phyloP scores from a whole-genome alignment of 2,329 filamentous ascomycete genomes.

The Rhynchosporium graminicola region DNA sequence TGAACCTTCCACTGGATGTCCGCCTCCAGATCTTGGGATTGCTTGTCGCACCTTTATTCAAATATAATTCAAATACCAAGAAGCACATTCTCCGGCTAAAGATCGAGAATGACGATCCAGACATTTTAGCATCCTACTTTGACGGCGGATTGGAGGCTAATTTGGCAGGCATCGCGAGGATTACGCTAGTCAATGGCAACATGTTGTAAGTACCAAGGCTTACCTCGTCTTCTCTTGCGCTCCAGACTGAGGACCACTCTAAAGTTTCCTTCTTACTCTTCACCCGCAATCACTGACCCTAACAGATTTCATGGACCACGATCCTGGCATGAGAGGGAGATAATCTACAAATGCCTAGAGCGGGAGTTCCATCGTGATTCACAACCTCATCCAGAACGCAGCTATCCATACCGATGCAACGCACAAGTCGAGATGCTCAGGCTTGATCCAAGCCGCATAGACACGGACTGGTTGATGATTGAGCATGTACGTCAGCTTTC shows the following conservation, averaged over 20 bases:
- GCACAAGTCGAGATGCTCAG: background rate
- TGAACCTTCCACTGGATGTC: background rate
- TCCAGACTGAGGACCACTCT: too few species aligned
- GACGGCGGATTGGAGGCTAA: background rate
- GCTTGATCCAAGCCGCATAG: background rate
- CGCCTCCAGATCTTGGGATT: background rate
- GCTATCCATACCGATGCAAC: background rate
- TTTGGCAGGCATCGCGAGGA: background rate
- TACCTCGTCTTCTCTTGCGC: too few species aligned
- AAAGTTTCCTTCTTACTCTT: too few species aligned
- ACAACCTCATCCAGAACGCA: background rate
- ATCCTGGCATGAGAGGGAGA: background rate
- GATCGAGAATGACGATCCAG: background rate
- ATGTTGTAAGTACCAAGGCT: too few species aligned
- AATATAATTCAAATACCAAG: background rate
- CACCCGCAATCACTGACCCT: too few species aligned
- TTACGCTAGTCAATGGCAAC: too few species aligned
- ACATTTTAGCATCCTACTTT: background rate
- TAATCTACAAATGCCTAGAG: background rate
- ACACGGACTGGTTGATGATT: constrained; percentile 1
- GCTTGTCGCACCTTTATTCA: background rate
- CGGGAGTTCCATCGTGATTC: background rate
- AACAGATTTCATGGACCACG: background rate
- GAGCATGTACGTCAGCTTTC: background rate
- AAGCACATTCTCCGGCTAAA: background rate